Base-by-base conservation (phyloP, 148 eudicot genomes). In the Suaeda aralocaspica region DNA sequence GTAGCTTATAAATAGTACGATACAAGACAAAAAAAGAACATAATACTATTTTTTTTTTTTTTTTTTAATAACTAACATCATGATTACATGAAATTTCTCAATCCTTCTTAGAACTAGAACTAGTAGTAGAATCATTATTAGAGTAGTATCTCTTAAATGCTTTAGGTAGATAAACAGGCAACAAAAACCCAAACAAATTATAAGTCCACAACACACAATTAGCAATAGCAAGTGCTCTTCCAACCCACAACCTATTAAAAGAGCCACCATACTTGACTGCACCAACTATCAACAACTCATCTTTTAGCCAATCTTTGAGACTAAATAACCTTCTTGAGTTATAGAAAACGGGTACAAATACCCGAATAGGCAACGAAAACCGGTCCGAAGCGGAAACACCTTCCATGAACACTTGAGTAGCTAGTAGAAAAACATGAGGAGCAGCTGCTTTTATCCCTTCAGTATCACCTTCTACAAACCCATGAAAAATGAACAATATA, bases 141-240 rank as follows among this genome's bases (percentile, higher is more conserved):
- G 76, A 64, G 55, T 86, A 92, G 55, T 92, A 88, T 21, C 57
- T 81, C 82, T 82, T 84, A 25, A 92, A 81, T 26, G 93, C 89
- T 74, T 58, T 88, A 9, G 93, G 98, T 24, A 92, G 88, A 65
- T 79, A 89, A 44, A 92, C 81, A n/a, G 98, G 96, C 84, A 92
- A 81, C 84, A 92, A 82, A 74, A 88, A 92, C 73, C 96, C 92
- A 67, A 89, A 88, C 72, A 92, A 74, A 76, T 89, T 92, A 73
- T 79, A 92, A 70, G 82, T 66, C 98, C 98, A 89, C 2, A 86
- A 76, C 50, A 51, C 91, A 77, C 77, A 67, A 60, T 92, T 92
- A 9, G 78, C 84, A 12, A 86, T 42, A 36, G 91, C 92, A 18
- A 92, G 83, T 36, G 60, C 80, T 42, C 83, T 85, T 34, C 96